phyloP scores from a whole-genome alignment of 768 basidiomycete species.

The Hemileccinum impolitum region DNA sequence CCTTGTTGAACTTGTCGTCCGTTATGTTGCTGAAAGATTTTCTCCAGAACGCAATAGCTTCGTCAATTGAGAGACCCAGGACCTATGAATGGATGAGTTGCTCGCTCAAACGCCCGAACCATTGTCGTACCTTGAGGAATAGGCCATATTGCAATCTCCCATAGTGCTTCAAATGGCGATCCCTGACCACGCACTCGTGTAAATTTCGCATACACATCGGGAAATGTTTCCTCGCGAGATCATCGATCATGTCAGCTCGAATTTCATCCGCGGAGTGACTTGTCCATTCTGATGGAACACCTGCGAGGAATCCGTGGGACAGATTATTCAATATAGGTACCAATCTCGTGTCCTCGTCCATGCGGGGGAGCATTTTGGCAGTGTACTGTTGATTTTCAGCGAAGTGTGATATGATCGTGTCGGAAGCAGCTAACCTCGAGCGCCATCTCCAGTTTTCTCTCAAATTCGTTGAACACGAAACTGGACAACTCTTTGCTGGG shows the following conservation, averaged over 20 bases:
- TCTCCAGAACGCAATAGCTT: conserved; percentile 91
- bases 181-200: conserved; percentile 72
- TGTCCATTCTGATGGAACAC: conserved; percentile 81
- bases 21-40: conserved; percentile 75
- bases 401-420: neutral
- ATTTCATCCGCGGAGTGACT: conserved; percentile 60
- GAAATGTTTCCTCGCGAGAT: conserved; percentile 82
- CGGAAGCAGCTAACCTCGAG: conserved; percentile 58
- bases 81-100: conserved; percentile 49
- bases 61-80: conserved; percentile 89
- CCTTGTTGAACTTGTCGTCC: conserved; percentile 97
- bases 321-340: conserved; percentile 87
- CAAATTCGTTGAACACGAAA: conserved; percentile 86
- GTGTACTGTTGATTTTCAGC: conserved; percentile 55
- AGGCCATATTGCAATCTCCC: conserved; percentile 88
- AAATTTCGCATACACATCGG: conserved; percentile 93
- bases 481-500: conserved; percentile 73
- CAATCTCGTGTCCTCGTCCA: conserved; percentile 93
- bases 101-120: neutral
- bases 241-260: conserved; percentile 93
- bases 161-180: conserved; percentile 89
- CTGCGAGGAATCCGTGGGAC: conserved; percentile 90
- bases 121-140: conserved; percentile 78
- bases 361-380: conserved; percentile 78
- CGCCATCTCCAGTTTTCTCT: conserved; percentile 62